Conservation (phyloP, 2,329 filamentous ascomycete species). For the Ascochyta rabiei region DNA sequence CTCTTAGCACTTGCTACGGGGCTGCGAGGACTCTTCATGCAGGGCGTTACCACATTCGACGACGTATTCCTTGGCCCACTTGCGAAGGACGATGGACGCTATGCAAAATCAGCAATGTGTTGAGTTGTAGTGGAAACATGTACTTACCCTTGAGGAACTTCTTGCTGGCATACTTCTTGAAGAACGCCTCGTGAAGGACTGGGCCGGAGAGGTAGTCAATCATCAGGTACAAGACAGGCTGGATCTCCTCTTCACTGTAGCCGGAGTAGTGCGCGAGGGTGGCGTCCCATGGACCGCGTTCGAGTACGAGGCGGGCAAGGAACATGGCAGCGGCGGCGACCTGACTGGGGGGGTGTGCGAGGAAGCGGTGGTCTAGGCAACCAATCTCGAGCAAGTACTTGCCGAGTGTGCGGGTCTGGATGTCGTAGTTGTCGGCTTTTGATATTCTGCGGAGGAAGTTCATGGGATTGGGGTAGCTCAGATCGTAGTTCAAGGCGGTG, state of each 20-base stretch:
- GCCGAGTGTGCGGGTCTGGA: conserved; percentile 93
- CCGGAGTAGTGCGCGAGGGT: conserved; percentile 90
- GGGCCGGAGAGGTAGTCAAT: conserved; percentile 93
- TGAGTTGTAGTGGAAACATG: background rate
- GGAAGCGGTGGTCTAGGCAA: conserved; percentile 91
- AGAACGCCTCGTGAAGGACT: conserved; percentile 94
- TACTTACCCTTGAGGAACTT: conserved; percentile 94
- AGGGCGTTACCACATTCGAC: conserved; percentile 40
- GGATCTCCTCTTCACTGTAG: conserved; percentile 90
- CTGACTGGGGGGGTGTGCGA: conserved; percentile 86
- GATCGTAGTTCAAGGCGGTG: conserved; percentile 88
- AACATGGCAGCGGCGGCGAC: conserved; percentile 95
- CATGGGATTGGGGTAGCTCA: conserved; percentile 99
- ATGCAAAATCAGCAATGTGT: conserved; percentile 17
- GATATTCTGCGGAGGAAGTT: conserved; percentile 99
- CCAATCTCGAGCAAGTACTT: conserved; percentile 99
- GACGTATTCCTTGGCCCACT: conserved; percentile 84
- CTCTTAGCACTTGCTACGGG: conserved; percentile 32
- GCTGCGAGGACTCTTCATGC: conserved; percentile 35
- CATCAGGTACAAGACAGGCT: conserved; percentile 92
- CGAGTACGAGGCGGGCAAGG: conserved; percentile 85
- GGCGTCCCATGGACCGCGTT: conserved; percentile 89
- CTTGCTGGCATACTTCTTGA: conserved; percentile 99
- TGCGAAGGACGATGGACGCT: conserved; percentile 90
- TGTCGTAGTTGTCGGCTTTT: conserved; percentile 99